These are phyloP conservation scores for Cenchrus fungigraminus DNA, from an alignment of 176 grass and related monocot species.

Conservation along the genomic window DNA sequence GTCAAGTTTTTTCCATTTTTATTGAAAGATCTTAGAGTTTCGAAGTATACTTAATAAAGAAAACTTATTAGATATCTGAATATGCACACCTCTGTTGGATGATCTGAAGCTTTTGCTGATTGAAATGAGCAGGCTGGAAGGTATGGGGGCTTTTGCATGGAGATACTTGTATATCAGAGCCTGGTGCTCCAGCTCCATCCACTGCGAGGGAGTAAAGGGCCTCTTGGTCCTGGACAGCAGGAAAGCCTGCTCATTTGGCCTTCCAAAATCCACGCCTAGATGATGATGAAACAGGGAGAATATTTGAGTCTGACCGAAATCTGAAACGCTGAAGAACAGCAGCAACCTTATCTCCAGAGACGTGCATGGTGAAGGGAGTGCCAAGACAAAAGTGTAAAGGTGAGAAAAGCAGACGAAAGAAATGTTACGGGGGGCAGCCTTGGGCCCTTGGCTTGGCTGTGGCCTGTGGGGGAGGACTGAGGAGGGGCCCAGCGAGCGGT, in stretches of 20 bases:
- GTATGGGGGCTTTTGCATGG: constrained; percentile 77
- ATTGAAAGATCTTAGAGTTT: no score
- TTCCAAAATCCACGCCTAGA: constrained; percentile 63
- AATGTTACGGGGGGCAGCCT: constrained; percentile 41
- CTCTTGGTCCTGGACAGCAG: constrained; percentile 75
- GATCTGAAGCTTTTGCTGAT: constrained; percentile 69
- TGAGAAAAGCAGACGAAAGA: constrained; percentile 38
- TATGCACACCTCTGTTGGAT: constrained; percentile 45
- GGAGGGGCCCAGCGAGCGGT: neutral
- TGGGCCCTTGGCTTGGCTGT: neutral
- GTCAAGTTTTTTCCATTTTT: no score
- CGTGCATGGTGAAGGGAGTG: constrained; percentile 24
- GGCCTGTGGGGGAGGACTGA: no score
- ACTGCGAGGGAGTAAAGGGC: constrained; percentile 94
- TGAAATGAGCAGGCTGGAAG: constrained; percentile 76
- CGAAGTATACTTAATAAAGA: no score
- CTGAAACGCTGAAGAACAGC: constrained; percentile 20
- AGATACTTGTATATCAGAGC: constrained; percentile 96
- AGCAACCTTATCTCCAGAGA: constrained; percentile 43
- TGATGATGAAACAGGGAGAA: constrained; percentile 28
- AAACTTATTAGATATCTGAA: neutral
- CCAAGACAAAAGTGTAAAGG: constrained; percentile 50
- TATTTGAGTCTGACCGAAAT: constrained; percentile 29
- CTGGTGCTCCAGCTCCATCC: constrained; percentile 97
- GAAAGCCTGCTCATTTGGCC: constrained; percentile 51